These are phyloP conservation scores for Aspergillus piperis DNA, from an alignment of 2,329 filamentous ascomycete species.

Conservation along the genomic window DNA sequence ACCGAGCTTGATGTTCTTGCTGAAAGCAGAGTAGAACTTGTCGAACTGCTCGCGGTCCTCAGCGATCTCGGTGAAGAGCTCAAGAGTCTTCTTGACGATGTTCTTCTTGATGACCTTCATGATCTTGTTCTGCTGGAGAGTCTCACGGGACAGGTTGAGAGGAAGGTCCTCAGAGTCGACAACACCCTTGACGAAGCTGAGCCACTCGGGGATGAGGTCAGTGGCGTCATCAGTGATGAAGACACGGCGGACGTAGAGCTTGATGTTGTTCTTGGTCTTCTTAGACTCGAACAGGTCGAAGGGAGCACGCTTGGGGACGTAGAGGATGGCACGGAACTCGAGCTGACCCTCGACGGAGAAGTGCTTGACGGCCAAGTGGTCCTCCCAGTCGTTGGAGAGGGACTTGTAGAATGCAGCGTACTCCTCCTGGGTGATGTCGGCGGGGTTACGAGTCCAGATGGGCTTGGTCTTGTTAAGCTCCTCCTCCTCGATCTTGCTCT, in stretches of 20 bases:
- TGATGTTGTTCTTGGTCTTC: constrained; percentile 99
- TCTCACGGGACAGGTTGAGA: constrained; percentile 99
- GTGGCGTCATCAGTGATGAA: constrained; percentile 99
- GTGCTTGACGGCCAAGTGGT: constrained; percentile 99
- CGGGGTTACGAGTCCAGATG: constrained; percentile 98
- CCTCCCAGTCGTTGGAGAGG: constrained; percentile 99
- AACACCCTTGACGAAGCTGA: constrained; percentile 99
- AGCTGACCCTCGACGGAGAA: constrained; percentile 99
- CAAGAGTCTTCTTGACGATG: constrained; percentile 99
- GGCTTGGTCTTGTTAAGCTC: constrained; percentile 99
- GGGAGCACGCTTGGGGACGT: constrained; percentile 98
- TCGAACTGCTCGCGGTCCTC: constrained; percentile 99
- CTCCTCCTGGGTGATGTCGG: constrained; percentile 93
- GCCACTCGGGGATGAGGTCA: constrained; percentile 98
- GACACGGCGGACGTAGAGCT: constrained; percentile 99
- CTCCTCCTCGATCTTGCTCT: constrained; percentile 97
- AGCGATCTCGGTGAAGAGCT: constrained; percentile 98
- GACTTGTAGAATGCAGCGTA: constrained; percentile 99
- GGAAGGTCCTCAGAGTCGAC: constrained; percentile 99
- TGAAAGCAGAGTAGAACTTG: constrained; percentile 99
- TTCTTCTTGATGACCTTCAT: constrained; percentile 99
- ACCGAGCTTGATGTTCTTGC: constrained; percentile 99
- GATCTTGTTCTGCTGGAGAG: constrained; percentile 99
- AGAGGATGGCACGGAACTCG: constrained; percentile 99
- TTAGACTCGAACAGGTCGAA: constrained; percentile 99